phyloP scores from a whole-genome alignment of 257 asterid species.

The Henckelia pumila region DNA sequence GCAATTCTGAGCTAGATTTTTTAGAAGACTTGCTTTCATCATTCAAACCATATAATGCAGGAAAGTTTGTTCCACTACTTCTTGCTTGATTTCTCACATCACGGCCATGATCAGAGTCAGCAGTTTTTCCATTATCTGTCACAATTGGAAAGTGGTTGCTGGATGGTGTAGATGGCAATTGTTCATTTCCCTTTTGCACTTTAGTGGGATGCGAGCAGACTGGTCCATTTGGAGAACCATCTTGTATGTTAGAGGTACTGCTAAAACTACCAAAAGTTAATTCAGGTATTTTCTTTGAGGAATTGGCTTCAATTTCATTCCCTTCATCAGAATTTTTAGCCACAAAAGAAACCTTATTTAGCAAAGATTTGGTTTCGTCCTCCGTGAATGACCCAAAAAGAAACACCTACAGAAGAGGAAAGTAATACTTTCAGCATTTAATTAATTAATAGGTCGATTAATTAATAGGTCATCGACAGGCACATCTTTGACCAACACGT shows the following conservation, averaged over 20 bases:
- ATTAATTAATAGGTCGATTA: not conserved
- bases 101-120: conserved; percentile 18
- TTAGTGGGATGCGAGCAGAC: conserved; percentile 20
- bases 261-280: conserved; percentile 54
- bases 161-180: conserved; percentile 20
- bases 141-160: conserved; percentile 26
- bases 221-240: conserved; percentile 31
- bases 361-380: conserved; percentile 67
- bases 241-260: conserved; percentile 26
- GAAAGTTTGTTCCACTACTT: conserved; percentile 28
- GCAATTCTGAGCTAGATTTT: conserved; percentile 28
- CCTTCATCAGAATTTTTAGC: conserved; percentile 25
- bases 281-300: conserved; percentile 33
- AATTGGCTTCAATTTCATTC: conserved; percentile 30
- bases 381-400: conserved; percentile 90
- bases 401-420: conserved; percentile 43
- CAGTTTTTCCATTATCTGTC: conserved; percentile 52
- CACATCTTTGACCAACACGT: not conserved
- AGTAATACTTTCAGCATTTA: conserved; percentile 20
- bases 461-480: not conserved
- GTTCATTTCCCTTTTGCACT: conserved; percentile 32
- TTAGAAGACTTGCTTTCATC: conserved; percentile 25
- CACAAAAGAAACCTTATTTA: conserved; percentile 33
- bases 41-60: conserved; percentile 37
- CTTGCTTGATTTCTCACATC: conserved; percentile 34